Evolutionary conservation across 2,329 filamentous ascomycete species (phyloP).

Genomic region (Madurella fahalii): DNA sequence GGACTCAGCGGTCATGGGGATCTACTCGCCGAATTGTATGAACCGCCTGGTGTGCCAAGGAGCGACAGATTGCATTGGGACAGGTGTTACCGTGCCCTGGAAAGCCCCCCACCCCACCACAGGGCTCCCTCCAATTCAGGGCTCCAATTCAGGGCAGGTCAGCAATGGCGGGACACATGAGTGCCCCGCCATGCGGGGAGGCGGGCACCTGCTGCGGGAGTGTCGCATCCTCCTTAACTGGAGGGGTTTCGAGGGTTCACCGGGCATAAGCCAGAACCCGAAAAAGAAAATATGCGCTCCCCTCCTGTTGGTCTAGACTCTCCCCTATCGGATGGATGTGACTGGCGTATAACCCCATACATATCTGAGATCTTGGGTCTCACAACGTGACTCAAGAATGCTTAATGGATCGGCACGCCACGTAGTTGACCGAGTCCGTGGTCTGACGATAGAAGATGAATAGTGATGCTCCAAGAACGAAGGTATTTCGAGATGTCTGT

Average conservation of each 20-base stretch:
- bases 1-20: not conserved
- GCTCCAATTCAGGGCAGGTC: not conserved
- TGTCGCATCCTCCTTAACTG: not conserved
- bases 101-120: constrained; percentile 7
- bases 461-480: too few relatives aligned
- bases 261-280: not conserved
- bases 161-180: not conserved
- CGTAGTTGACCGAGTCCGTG: too few relatives aligned
- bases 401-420: too few relatives aligned
- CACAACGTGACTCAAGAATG: too few relatives aligned
- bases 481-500: too few relatives aligned
- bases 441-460: too few relatives aligned
- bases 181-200: not conserved
- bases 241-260: not conserved
- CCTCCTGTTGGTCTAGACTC: too few relatives aligned
- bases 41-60: not conserved
- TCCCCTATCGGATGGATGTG: too few relatives aligned
- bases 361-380: too few relatives aligned
- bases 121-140: not conserved
- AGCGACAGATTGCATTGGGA: not conserved
- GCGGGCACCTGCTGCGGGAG: not conserved
- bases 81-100: not conserved
- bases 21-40: not conserved
- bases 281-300: too few relatives aligned
- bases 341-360: too few relatives aligned